Percentiles rank a stretch among this genome's conserved stretches.
Evolutionary conservation across 2,329 filamentous ascomycete genomes (phyloP).

Genomic region (Curvularia verruculosa): DNA sequence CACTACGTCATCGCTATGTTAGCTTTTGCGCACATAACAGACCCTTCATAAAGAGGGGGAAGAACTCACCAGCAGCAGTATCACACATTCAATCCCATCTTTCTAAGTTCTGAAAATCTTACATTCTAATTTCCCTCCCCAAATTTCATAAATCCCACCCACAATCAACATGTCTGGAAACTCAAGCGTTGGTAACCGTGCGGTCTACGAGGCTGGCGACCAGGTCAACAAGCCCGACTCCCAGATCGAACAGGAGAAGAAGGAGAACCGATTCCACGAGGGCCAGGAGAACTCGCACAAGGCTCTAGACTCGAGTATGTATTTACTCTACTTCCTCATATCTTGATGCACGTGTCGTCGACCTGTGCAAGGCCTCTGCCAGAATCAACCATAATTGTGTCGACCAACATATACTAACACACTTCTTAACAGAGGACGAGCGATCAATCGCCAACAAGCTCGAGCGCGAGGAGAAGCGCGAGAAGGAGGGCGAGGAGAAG

Average conservation of each 20-base stretch:
- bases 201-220: conserved; percentile 77
- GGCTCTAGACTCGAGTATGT: conserved; percentile 73
- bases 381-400: not conserved
- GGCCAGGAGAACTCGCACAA: conserved; percentile 73
- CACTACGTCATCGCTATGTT: conserved; percentile 31
- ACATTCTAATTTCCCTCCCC: not conserved
- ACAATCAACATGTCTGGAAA: conserved; percentile 55
- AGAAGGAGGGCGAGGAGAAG: conserved; percentile 48
- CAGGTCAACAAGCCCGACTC: conserved; percentile 69
- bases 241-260: conserved; percentile 58
- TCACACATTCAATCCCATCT: conserved; percentile 3
- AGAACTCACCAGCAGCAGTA: conserved; percentile 6
- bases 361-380: not conserved
- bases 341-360: not conserved
- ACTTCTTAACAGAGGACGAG: conserved; percentile 65
- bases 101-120: not conserved
- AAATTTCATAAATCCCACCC: conserved; percentile 8
- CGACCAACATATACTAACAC: conserved; percentile 8
- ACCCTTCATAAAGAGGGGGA: conserved; percentile 18
- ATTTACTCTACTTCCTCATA: not conserved
- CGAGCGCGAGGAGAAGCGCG: conserved; percentile 64
- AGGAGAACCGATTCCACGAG: conserved; percentile 70
- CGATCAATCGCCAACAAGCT: conserved; percentile 74
- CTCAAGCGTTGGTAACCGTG: conserved; percentile 70
- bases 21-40: conserved; percentile 16